A percentile compares a stretch with the other conserved stretches of the same genome.
Conservation (phyloP, 768 basidiomycete genomes). For the Lentinula sp. region DNA sequence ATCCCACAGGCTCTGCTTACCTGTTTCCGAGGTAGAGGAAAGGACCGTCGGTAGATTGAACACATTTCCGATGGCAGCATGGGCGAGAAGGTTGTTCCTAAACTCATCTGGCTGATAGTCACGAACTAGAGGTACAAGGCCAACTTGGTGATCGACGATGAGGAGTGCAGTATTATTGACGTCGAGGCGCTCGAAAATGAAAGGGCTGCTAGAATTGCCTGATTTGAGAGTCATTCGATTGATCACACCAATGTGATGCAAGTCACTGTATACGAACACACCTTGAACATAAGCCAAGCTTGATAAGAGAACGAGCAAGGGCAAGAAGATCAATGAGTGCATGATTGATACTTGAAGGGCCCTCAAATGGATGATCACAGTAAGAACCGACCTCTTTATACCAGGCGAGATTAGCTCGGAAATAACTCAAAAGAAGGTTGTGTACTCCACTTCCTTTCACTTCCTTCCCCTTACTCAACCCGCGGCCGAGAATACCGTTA, state of each 20-base stretch:
- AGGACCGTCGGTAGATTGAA: constrained; percentile 42
- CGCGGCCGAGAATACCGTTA: neutral
- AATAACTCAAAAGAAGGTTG: neutral
- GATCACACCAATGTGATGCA: neutral
- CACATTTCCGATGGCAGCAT: constrained; percentile 37
- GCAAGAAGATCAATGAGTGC: neutral
- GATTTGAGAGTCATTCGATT: neutral
- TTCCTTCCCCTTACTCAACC: neutral
- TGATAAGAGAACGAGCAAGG: neutral
- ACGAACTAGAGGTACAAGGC: constrained; percentile 38
- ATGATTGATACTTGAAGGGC: neutral
- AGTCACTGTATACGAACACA: neutral
- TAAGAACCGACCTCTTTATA: neutral
- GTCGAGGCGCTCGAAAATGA: constrained; percentile 25
- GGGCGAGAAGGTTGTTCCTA: constrained; percentile 39
- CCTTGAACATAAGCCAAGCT: neutral
- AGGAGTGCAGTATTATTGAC: constrained; percentile 35
- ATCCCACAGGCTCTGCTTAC: constrained; percentile 14
- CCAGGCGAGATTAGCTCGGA: neutral
- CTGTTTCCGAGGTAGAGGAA: constrained; percentile 38
- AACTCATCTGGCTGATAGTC: constrained; percentile 32
- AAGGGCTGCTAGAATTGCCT: neutral
- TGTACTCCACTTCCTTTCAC: no score
- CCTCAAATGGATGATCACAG: neutral
- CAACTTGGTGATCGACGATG: constrained; percentile 44